These are phyloP conservation scores for Trichoderma gracile DNA, from an alignment of 2,329 filamentous ascomycete genomes.

Conservation along the genomic window DNA sequence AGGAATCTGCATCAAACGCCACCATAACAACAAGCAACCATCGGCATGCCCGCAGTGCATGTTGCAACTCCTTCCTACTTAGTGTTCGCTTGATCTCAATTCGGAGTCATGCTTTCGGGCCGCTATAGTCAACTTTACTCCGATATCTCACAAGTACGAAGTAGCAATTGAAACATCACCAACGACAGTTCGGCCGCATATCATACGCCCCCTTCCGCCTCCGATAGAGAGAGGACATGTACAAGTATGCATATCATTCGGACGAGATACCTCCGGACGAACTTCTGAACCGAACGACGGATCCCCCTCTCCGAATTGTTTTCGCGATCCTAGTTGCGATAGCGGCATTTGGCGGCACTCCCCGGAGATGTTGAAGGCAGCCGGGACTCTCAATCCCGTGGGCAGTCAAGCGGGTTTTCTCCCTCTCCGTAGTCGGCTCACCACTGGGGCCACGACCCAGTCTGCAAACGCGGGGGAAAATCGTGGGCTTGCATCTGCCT, in stretches of 20 bases:
- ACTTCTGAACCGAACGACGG: too few species aligned
- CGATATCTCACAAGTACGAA: too few species aligned
- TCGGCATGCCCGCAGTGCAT: neutral
- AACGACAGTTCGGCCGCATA: neutral
- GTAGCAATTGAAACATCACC: neutral
- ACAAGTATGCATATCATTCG: too few species aligned
- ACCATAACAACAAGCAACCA: neutral
- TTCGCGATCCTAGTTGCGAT: constrained; percentile 6
- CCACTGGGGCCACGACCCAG: neutral
- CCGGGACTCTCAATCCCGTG: neutral
- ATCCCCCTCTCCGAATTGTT: constrained; percentile 4
- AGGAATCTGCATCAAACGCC: neutral
- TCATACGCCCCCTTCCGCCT: neutral
- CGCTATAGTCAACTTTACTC: neutral
- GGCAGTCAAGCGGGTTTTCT: neutral
- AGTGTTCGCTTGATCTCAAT: neutral
- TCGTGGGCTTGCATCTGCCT: neutral
- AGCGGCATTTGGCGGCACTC: constrained; percentile 6
- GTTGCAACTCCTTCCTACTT: neutral
- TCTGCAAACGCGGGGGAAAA: constrained; percentile 7
- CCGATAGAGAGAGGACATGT: neutral
- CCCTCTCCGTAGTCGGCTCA: constrained; percentile 13
- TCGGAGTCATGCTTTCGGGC: too few species aligned
- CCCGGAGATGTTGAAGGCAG: constrained; percentile 5
- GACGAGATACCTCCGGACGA: too few species aligned